These are phyloP conservation scores for Arabis alpina DNA, from an alignment of 345 rosid species.

Conservation along the genomic window DNA sequence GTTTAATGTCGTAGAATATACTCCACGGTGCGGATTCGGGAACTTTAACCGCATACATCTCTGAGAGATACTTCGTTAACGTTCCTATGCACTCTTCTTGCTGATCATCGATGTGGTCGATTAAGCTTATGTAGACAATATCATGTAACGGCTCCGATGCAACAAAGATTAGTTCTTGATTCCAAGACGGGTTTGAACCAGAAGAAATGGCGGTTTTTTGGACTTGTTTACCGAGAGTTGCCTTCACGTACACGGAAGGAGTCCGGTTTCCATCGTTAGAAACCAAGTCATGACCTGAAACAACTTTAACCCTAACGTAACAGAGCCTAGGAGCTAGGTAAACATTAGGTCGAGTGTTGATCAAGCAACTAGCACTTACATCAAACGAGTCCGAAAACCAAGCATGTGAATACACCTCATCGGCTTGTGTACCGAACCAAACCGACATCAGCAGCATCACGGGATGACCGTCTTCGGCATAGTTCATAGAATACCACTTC, in stretches of 20 bases:
- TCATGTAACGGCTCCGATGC: conserved; percentile 34
- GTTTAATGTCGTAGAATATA: conserved; percentile 21
- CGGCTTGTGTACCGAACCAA: conserved; percentile 40
- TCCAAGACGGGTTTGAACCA: conserved; percentile 35
- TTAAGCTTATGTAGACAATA: background rate
- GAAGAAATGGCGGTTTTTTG: background rate
- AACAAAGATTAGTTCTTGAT: conserved; percentile 34
- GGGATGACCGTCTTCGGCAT: conserved; percentile 11
- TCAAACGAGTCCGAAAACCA: conserved; percentile 35
- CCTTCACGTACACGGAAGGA: conserved; percentile 32
- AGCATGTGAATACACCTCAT: conserved; percentile 30
- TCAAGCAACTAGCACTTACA: conserved; percentile 21
- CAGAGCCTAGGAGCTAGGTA: conserved; percentile 42
- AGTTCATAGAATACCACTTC: conserved; percentile 4
- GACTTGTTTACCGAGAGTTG: background rate
- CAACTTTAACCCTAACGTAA: conserved; percentile 33
- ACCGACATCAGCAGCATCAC: conserved; percentile 26
- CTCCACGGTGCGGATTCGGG: conserved; percentile 22
- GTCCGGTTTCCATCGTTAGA: background rate
- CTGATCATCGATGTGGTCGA: background rate
- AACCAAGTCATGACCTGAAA: conserved; percentile 38
- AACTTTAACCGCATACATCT: conserved; percentile 11
- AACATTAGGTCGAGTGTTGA: conserved; percentile 30
- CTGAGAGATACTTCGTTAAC: conserved; percentile 23
- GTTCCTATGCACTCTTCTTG: conserved; percentile 22